phyloP scores from a whole-genome alignment of 306 rosid genomes.

The Cicer cuneatum region DNA sequence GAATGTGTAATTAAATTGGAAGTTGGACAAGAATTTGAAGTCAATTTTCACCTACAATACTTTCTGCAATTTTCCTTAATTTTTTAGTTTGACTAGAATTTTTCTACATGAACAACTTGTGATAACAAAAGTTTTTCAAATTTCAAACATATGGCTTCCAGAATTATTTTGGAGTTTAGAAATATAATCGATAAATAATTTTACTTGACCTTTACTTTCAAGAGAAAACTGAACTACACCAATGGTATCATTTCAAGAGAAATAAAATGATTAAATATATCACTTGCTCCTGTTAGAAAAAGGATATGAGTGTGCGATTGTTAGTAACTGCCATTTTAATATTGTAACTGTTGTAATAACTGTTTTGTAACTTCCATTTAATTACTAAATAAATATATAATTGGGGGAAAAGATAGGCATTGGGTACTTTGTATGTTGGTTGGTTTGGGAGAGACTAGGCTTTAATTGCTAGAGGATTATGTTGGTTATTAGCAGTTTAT shows the following conservation, averaged over 20 bases:
- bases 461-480: too few relatives aligned
- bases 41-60: conserved; percentile 15
- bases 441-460: too few relatives aligned
- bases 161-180: conserved; percentile 12
- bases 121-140: neutral
- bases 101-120: neutral
- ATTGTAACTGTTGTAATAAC: too few relatives aligned
- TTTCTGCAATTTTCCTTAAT: conserved; percentile 21
- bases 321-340: too few relatives aligned
- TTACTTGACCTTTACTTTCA: neutral
- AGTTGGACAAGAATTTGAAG: conserved; percentile 30
- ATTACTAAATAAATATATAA: too few relatives aligned
- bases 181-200: neutral
- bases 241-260: neutral
- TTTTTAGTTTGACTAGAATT: neutral
- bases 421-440: too few relatives aligned
- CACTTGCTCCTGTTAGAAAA: neutral
- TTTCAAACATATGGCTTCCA: conserved; percentile 9
- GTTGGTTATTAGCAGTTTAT: too few relatives aligned
- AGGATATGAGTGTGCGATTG: neutral
- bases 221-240: conserved; percentile 3
- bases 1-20: neutral
- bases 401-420: too few relatives aligned
- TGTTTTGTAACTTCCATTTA: too few relatives aligned
- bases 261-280: neutral